Conservation (phyloP, 1,284 basidiomycete species). For the Ceratobasidium theobromae region DNA sequence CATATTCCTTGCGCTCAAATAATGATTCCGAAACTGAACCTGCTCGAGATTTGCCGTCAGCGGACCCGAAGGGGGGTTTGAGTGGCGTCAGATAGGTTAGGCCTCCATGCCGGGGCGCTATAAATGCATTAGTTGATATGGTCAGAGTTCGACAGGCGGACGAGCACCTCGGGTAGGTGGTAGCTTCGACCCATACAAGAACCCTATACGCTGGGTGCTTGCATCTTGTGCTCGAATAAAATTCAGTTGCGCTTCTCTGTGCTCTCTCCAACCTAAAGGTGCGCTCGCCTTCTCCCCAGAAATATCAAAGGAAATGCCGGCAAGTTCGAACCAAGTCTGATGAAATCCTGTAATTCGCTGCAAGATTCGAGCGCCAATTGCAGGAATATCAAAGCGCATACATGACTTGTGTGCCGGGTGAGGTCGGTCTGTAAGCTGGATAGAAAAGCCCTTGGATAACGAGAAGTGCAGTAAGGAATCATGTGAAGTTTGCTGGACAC, state of each 20-base stretch:
- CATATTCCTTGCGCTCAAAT: conserved; percentile 24
- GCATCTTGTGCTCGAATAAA: conserved; percentile 75
- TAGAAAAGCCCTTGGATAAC: conserved; percentile 55
- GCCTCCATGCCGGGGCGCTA: conserved; percentile 31
- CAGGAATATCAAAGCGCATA: conserved; percentile 25
- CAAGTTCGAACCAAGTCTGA: conserved; percentile 69
- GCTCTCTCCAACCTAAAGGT: conserved; percentile 58
- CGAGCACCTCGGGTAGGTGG: conserved; percentile 32
- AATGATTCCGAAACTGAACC: neutral
- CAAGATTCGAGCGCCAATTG: conserved; percentile 7
- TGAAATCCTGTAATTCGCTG: conserved; percentile 29
- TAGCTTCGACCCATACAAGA: conserved; percentile 50
- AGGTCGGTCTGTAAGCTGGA: conserved; percentile 36
- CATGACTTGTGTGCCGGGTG: conserved; percentile 4
- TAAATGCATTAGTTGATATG: neutral
- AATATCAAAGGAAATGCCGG: conserved; percentile 55
- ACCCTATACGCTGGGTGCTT: conserved; percentile 62
- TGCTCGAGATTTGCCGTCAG: neutral
- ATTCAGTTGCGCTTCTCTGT: conserved; percentile 56
- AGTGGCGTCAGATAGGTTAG: conserved; percentile 33
- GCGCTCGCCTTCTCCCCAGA: conserved; percentile 70
- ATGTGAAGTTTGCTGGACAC: neutral
- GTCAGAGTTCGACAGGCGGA: neutral
- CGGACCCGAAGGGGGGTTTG: conserved; percentile 9
- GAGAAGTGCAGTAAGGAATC: conserved; percentile 50